A percentile compares a stretch with the other conserved stretches of the same genome.
phyloP scores from a whole-genome alignment of 495 filamentous ascomycete genomes.

The Hyphodiscus hymeniophilus region DNA sequence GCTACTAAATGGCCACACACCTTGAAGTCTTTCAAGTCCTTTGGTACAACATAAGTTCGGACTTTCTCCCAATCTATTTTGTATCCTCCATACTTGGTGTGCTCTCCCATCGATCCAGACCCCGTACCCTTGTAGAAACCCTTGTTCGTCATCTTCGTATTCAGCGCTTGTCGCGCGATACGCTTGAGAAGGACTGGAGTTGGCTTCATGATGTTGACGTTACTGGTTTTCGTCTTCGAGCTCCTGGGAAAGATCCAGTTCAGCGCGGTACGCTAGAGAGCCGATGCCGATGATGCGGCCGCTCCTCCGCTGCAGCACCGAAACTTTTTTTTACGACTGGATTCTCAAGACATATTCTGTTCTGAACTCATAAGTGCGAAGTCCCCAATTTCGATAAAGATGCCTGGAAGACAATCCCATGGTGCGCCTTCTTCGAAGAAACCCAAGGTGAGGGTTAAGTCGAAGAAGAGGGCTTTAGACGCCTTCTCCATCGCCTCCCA shows the following conservation, averaged over 20 bases:
- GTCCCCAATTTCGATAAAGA: slow-evolving; percentile 26
- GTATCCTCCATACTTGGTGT: slow-evolving; percentile 81
- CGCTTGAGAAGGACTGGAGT: slow-evolving; percentile 58
- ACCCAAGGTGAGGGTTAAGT: slow-evolving; percentile 38
- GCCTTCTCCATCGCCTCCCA: slow-evolving; percentile 78
- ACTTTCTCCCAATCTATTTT: slow-evolving; percentile 77
- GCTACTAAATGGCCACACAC: slow-evolving; percentile 34
- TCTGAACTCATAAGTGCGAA: too few relatives aligned
- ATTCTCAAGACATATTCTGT: too few relatives aligned
- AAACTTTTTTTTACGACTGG: too few relatives aligned
- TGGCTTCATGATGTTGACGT: slow-evolving; percentile 47
- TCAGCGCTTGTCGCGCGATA: slow-evolving; percentile 63
- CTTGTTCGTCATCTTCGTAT: slow-evolving; percentile 85
- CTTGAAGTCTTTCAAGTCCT: slow-evolving; percentile 58
- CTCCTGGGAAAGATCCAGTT: too few relatives aligned
- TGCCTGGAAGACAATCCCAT: slow-evolving; percentile 66
- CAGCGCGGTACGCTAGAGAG: too few relatives aligned
- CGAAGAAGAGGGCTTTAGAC: slow-evolving; percentile 52
- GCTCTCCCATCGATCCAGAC: slow-evolving; percentile 74
- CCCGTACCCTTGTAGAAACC: slow-evolving; percentile 96
- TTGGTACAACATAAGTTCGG: slow-evolving; percentile 79
- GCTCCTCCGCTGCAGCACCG: neutral
- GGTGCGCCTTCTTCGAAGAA: slow-evolving; percentile 35
- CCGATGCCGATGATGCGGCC: neutral
- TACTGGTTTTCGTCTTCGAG: neutral